These are phyloP conservation scores for Pisolithus tinctorius DNA, from an alignment of 768 basidiomycete genomes.

Conservation along the genomic window DNA sequence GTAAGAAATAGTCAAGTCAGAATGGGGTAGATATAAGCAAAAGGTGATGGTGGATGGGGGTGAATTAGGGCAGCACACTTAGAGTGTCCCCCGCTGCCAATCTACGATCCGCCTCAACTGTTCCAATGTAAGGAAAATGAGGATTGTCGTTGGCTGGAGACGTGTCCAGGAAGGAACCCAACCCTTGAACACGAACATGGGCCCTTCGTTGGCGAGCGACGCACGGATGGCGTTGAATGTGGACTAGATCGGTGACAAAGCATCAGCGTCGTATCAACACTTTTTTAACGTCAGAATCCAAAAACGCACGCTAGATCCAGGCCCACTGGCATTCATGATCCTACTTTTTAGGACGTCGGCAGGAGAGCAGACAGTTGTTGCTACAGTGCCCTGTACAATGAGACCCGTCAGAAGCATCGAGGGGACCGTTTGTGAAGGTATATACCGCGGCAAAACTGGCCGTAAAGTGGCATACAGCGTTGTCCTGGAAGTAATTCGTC, in stretches of 20 bases:
- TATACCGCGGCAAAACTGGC: slow-evolving; percentile 82
- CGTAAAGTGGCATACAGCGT: slow-evolving; percentile 76
- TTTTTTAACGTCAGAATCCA: background rate
- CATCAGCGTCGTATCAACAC: background rate
- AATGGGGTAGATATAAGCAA: background rate
- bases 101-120: slow-evolving; percentile 73
- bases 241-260: slow-evolving; percentile 35
- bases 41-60: background rate
- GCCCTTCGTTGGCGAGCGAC: slow-evolving; percentile 66
- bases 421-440: slow-evolving; percentile 1
- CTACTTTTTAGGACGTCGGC: slow-evolving; percentile 86
- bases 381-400: slow-evolving; percentile 66
- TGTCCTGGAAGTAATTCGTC: slow-evolving; percentile 68
- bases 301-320: slow-evolving; percentile 61
- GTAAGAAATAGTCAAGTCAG: background rate
- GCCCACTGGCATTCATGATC: slow-evolving; percentile 85
- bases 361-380: slow-evolving; percentile 84
- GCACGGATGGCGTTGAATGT: slow-evolving; percentile 62
- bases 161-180: slow-evolving; percentile 86
- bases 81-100: slow-evolving; percentile 37
- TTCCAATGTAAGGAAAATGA: slow-evolving; percentile 82
- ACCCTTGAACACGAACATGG: slow-evolving; percentile 91
- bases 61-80: background rate
- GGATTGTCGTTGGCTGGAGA: slow-evolving; percentile 81
- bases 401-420: background rate